phyloP scores from a whole-genome alignment of 2,329 filamentous ascomycete genomes.

The Blumeriella jaapii region DNA sequence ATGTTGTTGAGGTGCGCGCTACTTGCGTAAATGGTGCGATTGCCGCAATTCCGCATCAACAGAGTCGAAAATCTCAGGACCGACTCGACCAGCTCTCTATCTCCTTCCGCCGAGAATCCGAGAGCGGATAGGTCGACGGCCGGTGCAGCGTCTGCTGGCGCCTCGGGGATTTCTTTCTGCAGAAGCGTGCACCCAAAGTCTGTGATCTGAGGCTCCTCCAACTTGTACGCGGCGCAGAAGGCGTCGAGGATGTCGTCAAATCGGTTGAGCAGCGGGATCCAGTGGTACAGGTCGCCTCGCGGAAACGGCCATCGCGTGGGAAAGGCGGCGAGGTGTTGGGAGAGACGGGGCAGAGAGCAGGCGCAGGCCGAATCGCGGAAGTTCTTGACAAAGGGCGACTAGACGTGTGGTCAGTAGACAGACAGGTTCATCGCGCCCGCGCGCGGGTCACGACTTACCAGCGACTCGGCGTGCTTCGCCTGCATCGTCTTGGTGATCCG shows the following conservation, averaged over 20 bases:
- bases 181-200: conserved; percentile 61
- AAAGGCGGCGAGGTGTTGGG: conserved; percentile 65
- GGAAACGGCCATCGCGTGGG: conserved; percentile 90
- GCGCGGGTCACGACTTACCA: conserved; percentile 34
- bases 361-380: conserved; percentile 64
- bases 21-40: conserved; percentile 91
- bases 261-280: conserved; percentile 87
- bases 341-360: conserved; percentile 63
- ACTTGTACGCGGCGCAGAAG: conserved; percentile 68
- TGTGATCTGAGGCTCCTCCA: conserved; percentile 67
- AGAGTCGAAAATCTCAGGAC: conserved; percentile 79
- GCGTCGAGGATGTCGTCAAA: conserved; percentile 82
- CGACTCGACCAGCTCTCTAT: conserved; percentile 66
- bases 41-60: conserved; percentile 88
- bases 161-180: conserved; percentile 32
- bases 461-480: conserved; percentile 53
- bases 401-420: conserved; percentile 14
- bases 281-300: conserved; percentile 92
- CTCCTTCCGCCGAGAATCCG: conserved; percentile 63
- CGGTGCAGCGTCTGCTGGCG: conserved; percentile 34
- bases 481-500: conserved; percentile 59
- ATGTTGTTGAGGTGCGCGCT: conserved; percentile 82
- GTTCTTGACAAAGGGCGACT: conserved; percentile 80
- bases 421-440: neutral
- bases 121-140: conserved; percentile 40